A percentile compares a stretch with the other conserved stretches of the same genome.
Conservation (phyloP, 2,329 filamentous ascomycete species). For the Myotisia sp. region DNA sequence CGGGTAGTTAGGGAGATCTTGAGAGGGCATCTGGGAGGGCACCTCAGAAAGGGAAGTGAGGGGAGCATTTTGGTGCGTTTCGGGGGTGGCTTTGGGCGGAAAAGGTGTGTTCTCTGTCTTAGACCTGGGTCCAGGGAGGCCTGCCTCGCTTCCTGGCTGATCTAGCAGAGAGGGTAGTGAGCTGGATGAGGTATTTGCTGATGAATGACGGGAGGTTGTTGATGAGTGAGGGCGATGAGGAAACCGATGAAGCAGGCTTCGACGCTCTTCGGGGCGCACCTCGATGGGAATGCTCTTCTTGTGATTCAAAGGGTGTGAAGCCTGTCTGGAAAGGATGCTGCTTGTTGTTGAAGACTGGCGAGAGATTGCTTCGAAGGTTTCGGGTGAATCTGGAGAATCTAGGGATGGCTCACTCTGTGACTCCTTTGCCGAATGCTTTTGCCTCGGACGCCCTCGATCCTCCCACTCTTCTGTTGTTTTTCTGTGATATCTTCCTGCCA, state of each 20-base stretch:
- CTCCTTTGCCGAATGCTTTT: neutral
- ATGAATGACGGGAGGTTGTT: constrained; percentile 22
- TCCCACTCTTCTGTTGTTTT: constrained; percentile 9
- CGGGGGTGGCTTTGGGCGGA: constrained; percentile 4
- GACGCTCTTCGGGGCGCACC: constrained; percentile 11
- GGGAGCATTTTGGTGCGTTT: constrained; percentile 8
- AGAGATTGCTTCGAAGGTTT: constrained; percentile 2
- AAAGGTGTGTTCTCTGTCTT: too few species aligned
- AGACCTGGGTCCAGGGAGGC: constrained; percentile 9
- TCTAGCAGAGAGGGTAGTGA: constrained; percentile 21
- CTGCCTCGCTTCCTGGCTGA: constrained; percentile 9
- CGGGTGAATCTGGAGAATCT: constrained; percentile 2
- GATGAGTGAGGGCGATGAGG: constrained; percentile 20
- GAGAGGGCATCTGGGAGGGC: constrained; percentile 10
- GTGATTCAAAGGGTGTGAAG: constrained; percentile 7
- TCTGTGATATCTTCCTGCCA: constrained; percentile 1
- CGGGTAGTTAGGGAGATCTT: constrained; percentile 33
- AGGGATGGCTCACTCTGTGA: neutral
- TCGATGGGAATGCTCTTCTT: constrained; percentile 11
- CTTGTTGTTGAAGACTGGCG: constrained; percentile 8
- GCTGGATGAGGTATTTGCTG: constrained; percentile 29
- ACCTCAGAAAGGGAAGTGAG: constrained; percentile 12
- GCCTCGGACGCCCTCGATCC: constrained; percentile 6
- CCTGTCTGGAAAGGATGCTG: constrained; percentile 9
- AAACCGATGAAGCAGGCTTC: constrained; percentile 10